These are phyloP conservation scores for Leccinum olivaceopallidum DNA, from an alignment of 768 basidiomycete genomes.

Conservation along the genomic window DNA sequence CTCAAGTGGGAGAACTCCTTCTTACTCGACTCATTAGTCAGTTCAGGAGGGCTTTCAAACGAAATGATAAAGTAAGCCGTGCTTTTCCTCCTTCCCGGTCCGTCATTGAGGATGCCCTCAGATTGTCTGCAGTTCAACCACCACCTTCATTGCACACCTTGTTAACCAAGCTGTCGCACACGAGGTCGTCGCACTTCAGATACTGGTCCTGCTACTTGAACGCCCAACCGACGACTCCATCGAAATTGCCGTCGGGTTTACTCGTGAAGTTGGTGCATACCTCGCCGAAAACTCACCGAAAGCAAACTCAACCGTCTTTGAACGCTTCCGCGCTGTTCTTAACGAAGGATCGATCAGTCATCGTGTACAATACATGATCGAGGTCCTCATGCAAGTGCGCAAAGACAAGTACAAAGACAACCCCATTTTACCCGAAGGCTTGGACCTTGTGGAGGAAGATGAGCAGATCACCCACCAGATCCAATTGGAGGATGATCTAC, in stretches of 20 bases:
- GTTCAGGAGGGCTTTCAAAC: slow-evolving; percentile 91
- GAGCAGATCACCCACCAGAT: slow-evolving; percentile 97
- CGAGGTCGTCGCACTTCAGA: slow-evolving; percentile 92
- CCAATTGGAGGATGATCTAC: slow-evolving; percentile 88
- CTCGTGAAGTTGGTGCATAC: slow-evolving; percentile 96
- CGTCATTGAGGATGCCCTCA: slow-evolving; percentile 32
- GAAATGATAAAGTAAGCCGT: slow-evolving; percentile 90
- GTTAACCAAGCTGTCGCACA: slow-evolving; percentile 94
- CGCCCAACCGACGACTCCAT: slow-evolving; percentile 97
- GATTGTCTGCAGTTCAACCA: slow-evolving; percentile 92
- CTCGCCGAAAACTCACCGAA: slow-evolving; percentile 92
- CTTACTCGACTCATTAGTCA: slow-evolving; percentile 90
- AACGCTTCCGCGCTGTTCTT: slow-evolving; percentile 94
- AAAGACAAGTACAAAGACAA: slow-evolving; percentile 99
- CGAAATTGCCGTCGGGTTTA: slow-evolving; percentile 97
- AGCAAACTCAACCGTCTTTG: slow-evolving; percentile 92
- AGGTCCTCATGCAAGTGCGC: slow-evolving; percentile 97
- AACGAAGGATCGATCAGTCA: slow-evolving; percentile 96
- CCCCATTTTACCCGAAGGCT: slow-evolving; percentile 87
- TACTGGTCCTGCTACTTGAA: slow-evolving; percentile 93
- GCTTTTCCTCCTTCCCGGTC: background rate
- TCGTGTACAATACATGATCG: slow-evolving; percentile 99
- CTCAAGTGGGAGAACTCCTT: slow-evolving; percentile 92
- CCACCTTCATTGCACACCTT: slow-evolving; percentile 88
- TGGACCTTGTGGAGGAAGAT: slow-evolving; percentile 97